Evolutionary conservation across 176 grass and related monocot genomes (phyloP), one percentile per base, ranked within the genome.

Genomic region (Alloteropsis semialata): DNA sequence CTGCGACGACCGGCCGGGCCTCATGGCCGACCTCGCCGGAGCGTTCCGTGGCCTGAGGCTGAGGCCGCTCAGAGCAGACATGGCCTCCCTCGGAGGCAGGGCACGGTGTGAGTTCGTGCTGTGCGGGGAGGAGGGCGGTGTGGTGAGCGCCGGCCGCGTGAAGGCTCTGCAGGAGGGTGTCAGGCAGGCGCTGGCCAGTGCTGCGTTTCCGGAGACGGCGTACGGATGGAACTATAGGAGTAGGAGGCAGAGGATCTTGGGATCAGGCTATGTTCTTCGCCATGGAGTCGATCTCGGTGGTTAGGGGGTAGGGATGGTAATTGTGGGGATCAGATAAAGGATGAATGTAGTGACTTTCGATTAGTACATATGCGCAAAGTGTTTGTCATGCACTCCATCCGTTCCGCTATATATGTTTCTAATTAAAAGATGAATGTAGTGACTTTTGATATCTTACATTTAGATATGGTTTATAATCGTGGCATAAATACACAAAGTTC

Each of bases 1-100:
- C 78, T 92, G 90, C 59, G 86, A 85, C 50, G 86, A 92, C 78
- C 78, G 86, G 5, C 82, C 86, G 19, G 77, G 82, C 25, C 82
- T 92, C 48, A 39, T 85, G 21, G 8, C 82, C 1, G 82, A 65
- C 64, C 42, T 91, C 46, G 74, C 82, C 12, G 41, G 34, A 18
- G 86, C 66, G 22, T 54, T 88, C 72, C 78, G 43, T 4, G 49
- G 57, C 64, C 86, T 92, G 8, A 29, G 86, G 66, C 41, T 92
- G 72, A 68, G 82, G 41, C 16, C 78, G 3, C 11, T 92, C 25
- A 27, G 73, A 1, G 86, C 82, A 19, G 86, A 92, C 41, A 1
- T 78, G 73, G 45, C 65, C 21, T 61, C 77, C 29, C 18, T 91
- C 1, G 90, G 90, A 29, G 90, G 90, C 57, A 73, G 90, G 60